These are phyloP conservation scores for Neoascochyta sp. DNA, from an alignment of 2,329 filamentous ascomycete genomes.

Conservation along the genomic window DNA sequence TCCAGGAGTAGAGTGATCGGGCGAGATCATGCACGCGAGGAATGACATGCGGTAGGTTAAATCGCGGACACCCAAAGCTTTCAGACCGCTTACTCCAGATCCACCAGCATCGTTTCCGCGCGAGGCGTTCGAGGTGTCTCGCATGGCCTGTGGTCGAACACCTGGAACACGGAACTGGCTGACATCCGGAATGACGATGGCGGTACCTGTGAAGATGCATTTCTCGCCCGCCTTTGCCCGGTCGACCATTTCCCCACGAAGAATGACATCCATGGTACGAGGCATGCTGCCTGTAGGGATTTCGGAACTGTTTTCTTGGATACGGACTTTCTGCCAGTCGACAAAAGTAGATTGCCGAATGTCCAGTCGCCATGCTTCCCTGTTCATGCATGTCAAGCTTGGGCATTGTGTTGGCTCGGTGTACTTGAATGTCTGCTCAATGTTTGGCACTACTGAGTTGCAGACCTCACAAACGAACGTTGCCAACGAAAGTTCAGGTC, in stretches of 20 bases:
- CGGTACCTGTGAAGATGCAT: slow-evolving; percentile 92
- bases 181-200: slow-evolving; percentile 96
- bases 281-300: slow-evolving; percentile 99
- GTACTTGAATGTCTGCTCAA: slow-evolving; percentile 97
- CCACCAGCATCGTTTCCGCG: slow-evolving; percentile 78
- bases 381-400: slow-evolving; percentile 81
- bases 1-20: slow-evolving; percentile 77
- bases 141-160: slow-evolving; percentile 73
- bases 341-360: slow-evolving; percentile 96
- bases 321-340: slow-evolving; percentile 97
- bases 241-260: slow-evolving; percentile 96
- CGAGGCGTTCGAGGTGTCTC: slow-evolving; percentile 71
- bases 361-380: slow-evolving; percentile 91
- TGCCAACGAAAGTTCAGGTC: slow-evolving; percentile 85
- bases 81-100: slow-evolving; percentile 80
- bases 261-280: slow-evolving; percentile 92
- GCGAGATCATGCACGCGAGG: slow-evolving; percentile 91
- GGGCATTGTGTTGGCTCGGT: slow-evolving; percentile 96
- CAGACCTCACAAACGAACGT: slow-evolving; percentile 92
- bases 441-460: slow-evolving; percentile 77
- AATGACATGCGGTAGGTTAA: slow-evolving; percentile 96
- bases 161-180: slow-evolving; percentile 91
- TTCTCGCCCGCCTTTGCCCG: slow-evolving; percentile 96
- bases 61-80: slow-evolving; percentile 89
- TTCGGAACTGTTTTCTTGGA: slow-evolving; percentile 97